Conservation (phyloP, 257 asterid species). For the Ligustrum vulgare region DNA sequence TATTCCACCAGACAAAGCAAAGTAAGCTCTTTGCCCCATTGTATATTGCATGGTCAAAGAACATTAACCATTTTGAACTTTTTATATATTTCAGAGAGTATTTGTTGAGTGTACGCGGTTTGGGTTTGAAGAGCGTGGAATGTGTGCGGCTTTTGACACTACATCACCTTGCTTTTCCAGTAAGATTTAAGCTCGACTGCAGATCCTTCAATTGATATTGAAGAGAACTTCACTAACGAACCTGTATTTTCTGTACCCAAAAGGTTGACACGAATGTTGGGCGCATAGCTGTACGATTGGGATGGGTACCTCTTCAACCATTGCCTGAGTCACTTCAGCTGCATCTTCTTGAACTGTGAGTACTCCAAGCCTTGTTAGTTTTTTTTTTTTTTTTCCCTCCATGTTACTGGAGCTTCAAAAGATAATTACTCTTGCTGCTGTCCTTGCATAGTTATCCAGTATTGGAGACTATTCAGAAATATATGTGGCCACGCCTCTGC, state of each 20-base stretch:
- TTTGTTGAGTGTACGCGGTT: constrained; percentile 50
- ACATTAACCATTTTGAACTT: background rate
- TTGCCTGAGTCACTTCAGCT: constrained; percentile 58
- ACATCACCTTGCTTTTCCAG: constrained; percentile 62
- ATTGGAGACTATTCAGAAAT: constrained; percentile 50
- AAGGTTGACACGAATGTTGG: constrained; percentile 62
- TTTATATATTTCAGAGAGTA: constrained; percentile 40
- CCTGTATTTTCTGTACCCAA: constrained; percentile 14
- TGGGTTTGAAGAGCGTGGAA: constrained; percentile 59
- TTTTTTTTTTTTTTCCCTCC: background rate
- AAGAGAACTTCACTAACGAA: background rate
- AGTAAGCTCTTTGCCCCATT: constrained; percentile 46
- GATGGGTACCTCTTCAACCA: constrained; percentile 67
- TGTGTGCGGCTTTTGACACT: constrained; percentile 60
- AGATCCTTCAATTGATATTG: constrained; percentile 6
- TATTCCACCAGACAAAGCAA: constrained; percentile 91
- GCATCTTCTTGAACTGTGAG: constrained; percentile 59
- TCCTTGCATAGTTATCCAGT: constrained; percentile 44
- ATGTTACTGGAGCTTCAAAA: background rate
- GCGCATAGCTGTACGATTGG: constrained; percentile 58
- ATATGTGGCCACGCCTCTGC: constrained; percentile 63
- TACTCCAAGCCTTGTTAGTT: constrained; percentile 17
- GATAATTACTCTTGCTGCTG: constrained; percentile 6
- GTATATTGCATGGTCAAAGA: constrained; percentile 13
- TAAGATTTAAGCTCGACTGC: constrained; percentile 26